These are phyloP conservation scores for Yamadazyma sp. DNA, from an alignment of 805 yeast species.

Conservation along the genomic window DNA sequence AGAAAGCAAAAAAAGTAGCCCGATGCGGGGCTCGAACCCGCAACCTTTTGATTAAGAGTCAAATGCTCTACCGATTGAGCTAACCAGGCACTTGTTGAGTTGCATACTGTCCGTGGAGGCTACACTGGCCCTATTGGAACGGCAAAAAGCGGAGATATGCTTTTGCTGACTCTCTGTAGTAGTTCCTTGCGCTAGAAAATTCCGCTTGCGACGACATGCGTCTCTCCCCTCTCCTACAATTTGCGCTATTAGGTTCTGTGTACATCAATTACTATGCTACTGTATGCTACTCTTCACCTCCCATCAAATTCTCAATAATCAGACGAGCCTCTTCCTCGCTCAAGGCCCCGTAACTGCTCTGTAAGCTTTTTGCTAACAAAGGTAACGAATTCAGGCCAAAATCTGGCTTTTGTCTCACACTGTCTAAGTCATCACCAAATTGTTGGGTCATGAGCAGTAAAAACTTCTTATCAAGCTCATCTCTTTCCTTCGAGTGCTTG, in stretches of 20 bases:
- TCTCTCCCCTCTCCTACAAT: too few relatives aligned
- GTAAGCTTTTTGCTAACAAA: slow-evolving; percentile 55
- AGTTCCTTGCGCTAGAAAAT: too few relatives aligned
- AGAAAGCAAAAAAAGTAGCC: slow-evolving; percentile 14
- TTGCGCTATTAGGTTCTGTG: too few relatives aligned
- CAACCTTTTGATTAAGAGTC: slow-evolving; percentile 17
- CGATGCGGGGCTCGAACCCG: slow-evolving; percentile 19
- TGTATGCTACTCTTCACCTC: too few relatives aligned
- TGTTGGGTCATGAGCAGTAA: slow-evolving; percentile 54
- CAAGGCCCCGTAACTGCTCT: slow-evolving; percentile 58
- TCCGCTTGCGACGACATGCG: too few relatives aligned
- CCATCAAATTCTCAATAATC: too few relatives aligned
- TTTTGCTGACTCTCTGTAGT: too few relatives aligned
- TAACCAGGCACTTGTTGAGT: slow-evolving; percentile 18
- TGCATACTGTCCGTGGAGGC: too few relatives aligned
- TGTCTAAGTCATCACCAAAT: slow-evolving; percentile 61
- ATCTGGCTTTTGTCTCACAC: slow-evolving; percentile 59
- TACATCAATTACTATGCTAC: too few relatives aligned
- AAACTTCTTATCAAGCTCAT: slow-evolving; percentile 49
- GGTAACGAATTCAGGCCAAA: slow-evolving; percentile 57
- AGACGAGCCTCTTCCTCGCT: slow-evolving; percentile 50
- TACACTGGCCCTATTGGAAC: too few relatives aligned
- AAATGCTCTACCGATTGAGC: slow-evolving; percentile 17
- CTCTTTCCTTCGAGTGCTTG: slow-evolving; percentile 23
- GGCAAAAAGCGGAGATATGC: too few relatives aligned